A percentile compares a stretch with the other conserved stretches of the same genome.
phyloP scores from a whole-genome alignment of 192 early-diverging fungal genomes.

The Coemansia umbellata region DNA sequence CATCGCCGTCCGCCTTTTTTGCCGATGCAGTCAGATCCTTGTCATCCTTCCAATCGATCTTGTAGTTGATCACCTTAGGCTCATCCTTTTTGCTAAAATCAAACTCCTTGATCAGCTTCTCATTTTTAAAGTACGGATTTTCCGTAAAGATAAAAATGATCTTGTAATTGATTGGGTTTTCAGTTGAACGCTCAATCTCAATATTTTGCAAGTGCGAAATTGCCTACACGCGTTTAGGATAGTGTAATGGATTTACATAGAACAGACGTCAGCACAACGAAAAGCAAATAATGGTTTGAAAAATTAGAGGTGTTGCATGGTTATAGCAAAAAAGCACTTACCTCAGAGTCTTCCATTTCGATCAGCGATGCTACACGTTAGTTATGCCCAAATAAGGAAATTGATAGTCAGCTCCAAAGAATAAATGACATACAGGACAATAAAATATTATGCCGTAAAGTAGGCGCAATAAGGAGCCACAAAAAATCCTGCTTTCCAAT shows the following conservation, averaged over 20 bases:
- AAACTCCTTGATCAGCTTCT: conserved; percentile 55
- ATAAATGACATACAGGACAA: too few relatives aligned
- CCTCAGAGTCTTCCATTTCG: conserved; percentile 48
- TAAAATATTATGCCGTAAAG: too few relatives aligned
- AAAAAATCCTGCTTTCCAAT: too few relatives aligned
- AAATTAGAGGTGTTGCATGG: too few relatives aligned
- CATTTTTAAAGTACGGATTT: conserved; percentile 57
- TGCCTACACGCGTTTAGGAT: conserved; percentile 42
- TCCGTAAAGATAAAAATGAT: conserved; percentile 54
- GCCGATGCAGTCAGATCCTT: conserved; percentile 51
- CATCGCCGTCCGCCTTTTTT: conserved; percentile 34
- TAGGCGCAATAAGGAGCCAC: too few relatives aligned
- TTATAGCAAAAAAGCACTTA: conserved; percentile 6
- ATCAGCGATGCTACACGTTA: conserved; percentile 44
- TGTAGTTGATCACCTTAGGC: conserved; percentile 51
- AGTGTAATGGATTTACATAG: too few relatives aligned
- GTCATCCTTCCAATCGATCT: conserved; percentile 59
- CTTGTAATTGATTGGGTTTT: conserved; percentile 53
- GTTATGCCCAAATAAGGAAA: conserved; percentile 10
- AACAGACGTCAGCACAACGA: neutral
- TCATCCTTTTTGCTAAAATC: conserved; percentile 58
- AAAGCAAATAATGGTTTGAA: neutral
- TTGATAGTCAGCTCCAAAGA: conserved; percentile 13
- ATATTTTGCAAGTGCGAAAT: conserved; percentile 88
- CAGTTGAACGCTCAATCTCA: conserved; percentile 44